phyloP scores from a whole-genome alignment of 1,284 basidiomycete genomes.

The Apiotrichum domesticum region DNA sequence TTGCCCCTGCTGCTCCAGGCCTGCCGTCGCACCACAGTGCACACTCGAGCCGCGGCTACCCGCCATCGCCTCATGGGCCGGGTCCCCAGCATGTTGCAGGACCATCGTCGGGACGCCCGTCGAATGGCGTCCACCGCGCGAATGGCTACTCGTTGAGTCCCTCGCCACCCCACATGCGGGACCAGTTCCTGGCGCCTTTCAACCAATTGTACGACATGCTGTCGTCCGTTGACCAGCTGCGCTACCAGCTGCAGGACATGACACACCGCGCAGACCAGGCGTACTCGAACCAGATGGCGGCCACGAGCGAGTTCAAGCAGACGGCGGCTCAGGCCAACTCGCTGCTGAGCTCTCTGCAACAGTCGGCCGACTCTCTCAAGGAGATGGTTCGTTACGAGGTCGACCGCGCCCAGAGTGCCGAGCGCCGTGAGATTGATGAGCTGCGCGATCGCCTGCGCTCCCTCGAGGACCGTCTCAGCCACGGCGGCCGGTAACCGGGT shows the following conservation, averaged over 20 bases:
- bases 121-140: constrained; percentile 11
- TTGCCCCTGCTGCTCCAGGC: constrained; percentile 18
- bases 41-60: constrained; percentile 7
- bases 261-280: constrained; percentile 29
- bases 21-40: constrained; percentile 5
- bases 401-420: constrained; percentile 17
- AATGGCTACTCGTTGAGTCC: constrained; percentile 21
- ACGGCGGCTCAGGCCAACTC: constrained; percentile 30
- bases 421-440: constrained; percentile 18
- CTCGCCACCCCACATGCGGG: constrained; percentile 18
- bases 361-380: constrained; percentile 38
- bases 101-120: constrained; percentile 1
- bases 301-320: constrained; percentile 36
- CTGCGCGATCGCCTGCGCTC: constrained; percentile 15
- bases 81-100: background rate
- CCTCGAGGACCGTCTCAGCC: constrained; percentile 13
- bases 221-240: constrained; percentile 24
- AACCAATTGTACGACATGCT: constrained; percentile 37
- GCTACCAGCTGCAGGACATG: constrained; percentile 32
- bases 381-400: constrained; percentile 45
- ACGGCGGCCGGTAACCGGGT: background rate
- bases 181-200: constrained; percentile 30
- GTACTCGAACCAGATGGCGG: constrained; percentile 23
- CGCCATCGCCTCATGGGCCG: constrained; percentile 11
- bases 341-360: constrained; percentile 32